phyloP scores from a whole-genome alignment of 108 stramenopile genomes.

The Cyclotella baltica region DNA sequence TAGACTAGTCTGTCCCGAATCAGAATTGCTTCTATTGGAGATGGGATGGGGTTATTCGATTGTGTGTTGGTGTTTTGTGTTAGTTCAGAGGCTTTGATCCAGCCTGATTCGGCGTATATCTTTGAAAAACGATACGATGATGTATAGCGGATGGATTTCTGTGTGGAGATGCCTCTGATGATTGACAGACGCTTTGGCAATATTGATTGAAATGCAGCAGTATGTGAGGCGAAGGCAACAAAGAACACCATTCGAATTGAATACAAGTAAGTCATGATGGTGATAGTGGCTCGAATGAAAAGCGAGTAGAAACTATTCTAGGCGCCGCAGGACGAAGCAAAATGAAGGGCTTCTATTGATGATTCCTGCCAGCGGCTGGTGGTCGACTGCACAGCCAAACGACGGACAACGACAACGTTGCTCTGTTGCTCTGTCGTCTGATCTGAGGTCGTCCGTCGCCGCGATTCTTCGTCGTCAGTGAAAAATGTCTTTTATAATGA shows the following conservation, averaged over 20 bases:
- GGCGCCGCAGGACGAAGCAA: no score
- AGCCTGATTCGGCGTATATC: neutral
- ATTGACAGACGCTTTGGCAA: neutral
- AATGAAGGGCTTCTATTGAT: no score
- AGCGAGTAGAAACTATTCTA: no score
- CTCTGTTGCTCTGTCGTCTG: no score
- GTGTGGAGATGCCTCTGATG: neutral
- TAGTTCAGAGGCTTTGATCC: neutral
- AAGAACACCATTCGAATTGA: neutral
- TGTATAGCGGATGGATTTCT: neutral
- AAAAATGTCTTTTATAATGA: no score
- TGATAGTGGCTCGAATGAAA: neutral
- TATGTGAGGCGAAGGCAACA: neutral
- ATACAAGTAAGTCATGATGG: neutral
- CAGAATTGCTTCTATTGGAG: slow-evolving; percentile 66
- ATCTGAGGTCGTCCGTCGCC: no score
- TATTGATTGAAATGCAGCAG: neutral
- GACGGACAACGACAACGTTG: no score
- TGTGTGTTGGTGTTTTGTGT: neutral
- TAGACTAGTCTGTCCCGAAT: slow-evolving; percentile 71
- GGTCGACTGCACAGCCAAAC: no score
- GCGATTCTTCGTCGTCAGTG: no score
- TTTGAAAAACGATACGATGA: neutral
- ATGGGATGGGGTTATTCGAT: slow-evolving; percentile 38
- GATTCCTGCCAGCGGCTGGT: no score